These are phyloP conservation scores for Climacium dendroides DNA, from an alignment of 225 moss, liverwort and hornwort genomes.

Conservation along the genomic window DNA sequence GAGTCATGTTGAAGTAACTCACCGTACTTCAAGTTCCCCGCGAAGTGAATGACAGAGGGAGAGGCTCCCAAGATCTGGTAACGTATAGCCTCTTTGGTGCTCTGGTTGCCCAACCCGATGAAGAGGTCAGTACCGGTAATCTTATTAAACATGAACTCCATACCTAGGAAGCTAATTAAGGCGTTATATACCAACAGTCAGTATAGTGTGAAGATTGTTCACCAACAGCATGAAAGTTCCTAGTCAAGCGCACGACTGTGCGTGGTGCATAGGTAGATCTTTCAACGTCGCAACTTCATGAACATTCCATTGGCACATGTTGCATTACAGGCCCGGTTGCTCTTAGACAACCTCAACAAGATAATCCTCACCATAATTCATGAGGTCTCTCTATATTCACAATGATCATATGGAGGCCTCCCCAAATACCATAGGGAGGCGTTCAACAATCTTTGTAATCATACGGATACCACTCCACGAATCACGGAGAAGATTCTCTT, in stretches of 20 bases:
- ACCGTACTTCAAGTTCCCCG: conserved; percentile 93
- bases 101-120: conserved; percentile 34
- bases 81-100: conserved; percentile 75
- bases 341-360: background rate
- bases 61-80: conserved; percentile 81
- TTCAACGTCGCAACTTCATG: background rate
- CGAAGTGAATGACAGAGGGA: conserved; percentile 61
- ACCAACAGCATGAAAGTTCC: background rate
- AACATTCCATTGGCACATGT: background rate
- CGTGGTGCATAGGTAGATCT: background rate
- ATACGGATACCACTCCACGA: background rate
- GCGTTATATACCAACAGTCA: background rate
- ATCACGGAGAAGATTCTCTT: background rate
- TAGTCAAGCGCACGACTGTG: background rate
- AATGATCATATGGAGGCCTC: background rate
- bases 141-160: background rate
- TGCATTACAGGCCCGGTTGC: background rate
- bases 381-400: background rate
- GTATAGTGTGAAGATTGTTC: background rate
- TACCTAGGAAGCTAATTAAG: background rate
- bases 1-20: background rate
- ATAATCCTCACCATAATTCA: background rate
- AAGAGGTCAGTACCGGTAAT: background rate
- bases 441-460: background rate
- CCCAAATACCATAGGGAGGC: background rate